phyloP scores from a whole-genome alignment of 352 stramenopile species.

The Pythium folliculosum region DNA sequence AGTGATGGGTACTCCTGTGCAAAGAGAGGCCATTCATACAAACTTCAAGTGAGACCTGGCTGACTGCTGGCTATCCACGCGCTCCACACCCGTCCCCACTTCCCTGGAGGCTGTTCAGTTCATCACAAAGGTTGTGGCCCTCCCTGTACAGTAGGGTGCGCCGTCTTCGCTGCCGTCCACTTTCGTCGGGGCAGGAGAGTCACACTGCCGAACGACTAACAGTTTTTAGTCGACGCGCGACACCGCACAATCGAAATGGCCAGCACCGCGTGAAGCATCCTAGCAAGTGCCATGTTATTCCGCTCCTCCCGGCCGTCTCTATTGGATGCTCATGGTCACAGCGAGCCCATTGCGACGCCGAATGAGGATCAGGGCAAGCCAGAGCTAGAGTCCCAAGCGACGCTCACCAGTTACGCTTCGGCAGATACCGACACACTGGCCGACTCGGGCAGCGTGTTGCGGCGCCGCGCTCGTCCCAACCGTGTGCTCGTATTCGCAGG shows the following conservation, averaged over 20 bases:
- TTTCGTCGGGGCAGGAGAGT: background rate
- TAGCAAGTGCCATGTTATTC: background rate
- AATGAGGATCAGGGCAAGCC: background rate
- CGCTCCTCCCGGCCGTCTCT: background rate
- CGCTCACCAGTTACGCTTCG: background rate
- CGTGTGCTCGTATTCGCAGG: background rate
- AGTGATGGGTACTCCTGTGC: conserved; percentile 7
- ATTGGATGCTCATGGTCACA: background rate
- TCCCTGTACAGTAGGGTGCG: background rate
- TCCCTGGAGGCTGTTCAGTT: conserved; percentile 2
- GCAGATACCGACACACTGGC: background rate
- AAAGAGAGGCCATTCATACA: conserved; percentile 7
- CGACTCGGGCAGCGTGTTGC: background rate
- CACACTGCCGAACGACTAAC: background rate
- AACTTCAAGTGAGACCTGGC: conserved; percentile 18
- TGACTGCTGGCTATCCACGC: conserved; percentile 2
- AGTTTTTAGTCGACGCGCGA: background rate
- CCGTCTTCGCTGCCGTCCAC: background rate
- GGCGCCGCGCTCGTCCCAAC: background rate
- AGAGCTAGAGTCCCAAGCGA: background rate
- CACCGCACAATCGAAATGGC: background rate
- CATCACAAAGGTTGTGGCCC: background rate
- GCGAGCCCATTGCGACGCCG: background rate
- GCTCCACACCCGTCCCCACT: background rate
- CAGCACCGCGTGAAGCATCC: background rate